These are phyloP conservation scores for Stellera chamaejasme DNA, from an alignment of 345 rosid genomes.

Conservation along the genomic window DNA sequence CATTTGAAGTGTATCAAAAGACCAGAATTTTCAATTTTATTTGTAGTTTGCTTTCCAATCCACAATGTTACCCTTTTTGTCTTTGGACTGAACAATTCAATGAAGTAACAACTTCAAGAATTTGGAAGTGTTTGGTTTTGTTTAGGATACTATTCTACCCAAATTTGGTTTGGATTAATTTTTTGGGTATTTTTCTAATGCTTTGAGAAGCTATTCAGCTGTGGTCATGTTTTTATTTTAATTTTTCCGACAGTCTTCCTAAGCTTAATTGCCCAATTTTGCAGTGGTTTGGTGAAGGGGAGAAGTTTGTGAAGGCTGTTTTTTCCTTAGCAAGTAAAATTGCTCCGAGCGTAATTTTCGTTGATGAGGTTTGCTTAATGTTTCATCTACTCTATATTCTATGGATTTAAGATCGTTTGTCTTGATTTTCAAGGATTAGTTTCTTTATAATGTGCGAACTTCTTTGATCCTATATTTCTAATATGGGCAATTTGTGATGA, in stretches of 20 bases:
- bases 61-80: too few relatives aligned
- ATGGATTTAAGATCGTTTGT: background rate
- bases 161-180: background rate
- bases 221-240: background rate
- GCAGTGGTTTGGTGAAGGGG: slow-evolving; percentile 99
- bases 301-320: slow-evolving; percentile 89
- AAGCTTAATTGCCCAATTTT: slow-evolving; percentile 8
- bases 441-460: background rate
- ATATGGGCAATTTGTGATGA: background rate
- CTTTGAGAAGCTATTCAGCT: background rate
- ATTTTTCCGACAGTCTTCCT: background rate
- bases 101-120: too few relatives aligned
- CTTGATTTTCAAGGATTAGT: background rate
- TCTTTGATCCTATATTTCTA: background rate
- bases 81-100: too few relatives aligned
- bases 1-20: too few relatives aligned
- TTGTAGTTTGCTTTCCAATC: too few relatives aligned
- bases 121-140: too few relatives aligned
- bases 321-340: slow-evolving; percentile 92
- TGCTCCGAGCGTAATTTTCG: slow-evolving; percentile 85
- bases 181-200: background rate
- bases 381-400: background rate
- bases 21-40: too few relatives aligned
- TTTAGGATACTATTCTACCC: too few relatives aligned
- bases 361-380: slow-evolving; percentile 64